Evolutionary conservation across 1,139 yeast species (phyloP), one percentile per base, ranked within the genome.

Genomic region (Groenewaldozyma auringiensis): DNA sequence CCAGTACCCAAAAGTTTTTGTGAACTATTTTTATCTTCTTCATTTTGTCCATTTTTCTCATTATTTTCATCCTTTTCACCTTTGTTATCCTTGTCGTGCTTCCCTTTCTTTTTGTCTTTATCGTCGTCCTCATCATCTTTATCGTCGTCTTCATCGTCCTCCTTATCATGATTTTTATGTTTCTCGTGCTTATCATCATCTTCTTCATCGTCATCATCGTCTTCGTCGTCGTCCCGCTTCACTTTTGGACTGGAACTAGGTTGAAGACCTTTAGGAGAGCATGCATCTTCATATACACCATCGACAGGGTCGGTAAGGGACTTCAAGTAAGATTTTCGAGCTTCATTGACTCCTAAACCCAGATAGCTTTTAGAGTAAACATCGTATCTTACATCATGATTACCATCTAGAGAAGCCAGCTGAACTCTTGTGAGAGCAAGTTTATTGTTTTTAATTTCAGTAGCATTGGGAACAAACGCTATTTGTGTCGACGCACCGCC

Each of bases 401-500:
- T 48, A 17, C 61, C 60, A 37, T 59, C 43, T 27, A 72, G 49
- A 31, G 69, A 63, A 25, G 72, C 65, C 40, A 84, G 64, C 17
- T 70, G 68, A 2, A 85, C 63, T 34, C 67, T 67, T 56, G 75
- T 77, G 47, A 84, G 62, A 43, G 75, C 76, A 46, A 79, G 78
- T 44, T 68, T 61, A 54, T 81, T 83, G 47, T 76, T 77, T 4
- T 63, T 66, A 13, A 70, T 66, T 51, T 81, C 85, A 0, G 81
- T 69, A 17, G 65, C 49, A 55, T 77, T 76, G 0, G 94, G 94
- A 53, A 78, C 83, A 60, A 83, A 85, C 0, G 87, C 85, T 33
- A 86, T 78, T 59, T 86, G 95, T 0, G 94, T 81, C 1, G 92
- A 82, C 0, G 94, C 94, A 0, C 95, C 95, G 2, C 95, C 95